These are phyloP conservation scores for Phoma sp. DNA, from an alignment of 2,329 filamentous ascomycete species.

Conservation along the genomic window DNA sequence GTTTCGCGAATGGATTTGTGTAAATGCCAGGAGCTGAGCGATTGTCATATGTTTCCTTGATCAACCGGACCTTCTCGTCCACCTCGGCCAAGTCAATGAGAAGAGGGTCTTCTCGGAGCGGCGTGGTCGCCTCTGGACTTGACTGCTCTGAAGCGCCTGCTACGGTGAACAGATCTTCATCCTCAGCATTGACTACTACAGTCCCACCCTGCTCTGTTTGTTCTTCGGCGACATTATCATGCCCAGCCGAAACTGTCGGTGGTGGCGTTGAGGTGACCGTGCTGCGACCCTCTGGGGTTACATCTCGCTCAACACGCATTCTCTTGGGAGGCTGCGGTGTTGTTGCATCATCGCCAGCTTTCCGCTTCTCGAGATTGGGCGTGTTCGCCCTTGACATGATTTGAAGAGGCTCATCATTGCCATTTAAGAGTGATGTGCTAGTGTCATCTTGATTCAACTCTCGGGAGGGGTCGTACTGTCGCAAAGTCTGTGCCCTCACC, in stretches of 20 bases:
- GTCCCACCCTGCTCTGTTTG: not conserved
- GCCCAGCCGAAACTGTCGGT: not conserved
- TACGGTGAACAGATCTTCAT: not conserved
- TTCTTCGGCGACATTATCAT: not conserved
- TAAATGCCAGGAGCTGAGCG: slow-evolving; percentile 49
- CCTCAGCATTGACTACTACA: not conserved
- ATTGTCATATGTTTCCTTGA: slow-evolving; percentile 39
- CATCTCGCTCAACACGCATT: slow-evolving; percentile 1
- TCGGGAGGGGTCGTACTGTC: slow-evolving; percentile 1
- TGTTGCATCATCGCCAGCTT: not conserved
- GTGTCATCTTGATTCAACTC: not conserved
- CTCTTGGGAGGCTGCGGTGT: not conserved
- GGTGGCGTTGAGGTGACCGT: not conserved
- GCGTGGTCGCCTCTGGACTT: not conserved
- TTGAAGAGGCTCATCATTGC: not conserved
- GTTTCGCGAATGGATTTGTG: slow-evolving; percentile 54
- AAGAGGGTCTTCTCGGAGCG: not conserved
- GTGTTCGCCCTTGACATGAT: not conserved
- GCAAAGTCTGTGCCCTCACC: slow-evolving; percentile 9
- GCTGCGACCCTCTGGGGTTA: not conserved
- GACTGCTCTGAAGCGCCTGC: not conserved
- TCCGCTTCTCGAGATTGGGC: slow-evolving; percentile 3
- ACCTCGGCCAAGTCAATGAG: not conserved
- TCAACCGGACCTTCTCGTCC: slow-evolving; percentile 2
- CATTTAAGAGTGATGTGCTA: not conserved